Evolutionary conservation across 2,329 filamentous ascomycete genomes (phyloP), one percentile per base, ranked within the genome.

Genomic region (Hirsutella rhossiliensis): DNA sequence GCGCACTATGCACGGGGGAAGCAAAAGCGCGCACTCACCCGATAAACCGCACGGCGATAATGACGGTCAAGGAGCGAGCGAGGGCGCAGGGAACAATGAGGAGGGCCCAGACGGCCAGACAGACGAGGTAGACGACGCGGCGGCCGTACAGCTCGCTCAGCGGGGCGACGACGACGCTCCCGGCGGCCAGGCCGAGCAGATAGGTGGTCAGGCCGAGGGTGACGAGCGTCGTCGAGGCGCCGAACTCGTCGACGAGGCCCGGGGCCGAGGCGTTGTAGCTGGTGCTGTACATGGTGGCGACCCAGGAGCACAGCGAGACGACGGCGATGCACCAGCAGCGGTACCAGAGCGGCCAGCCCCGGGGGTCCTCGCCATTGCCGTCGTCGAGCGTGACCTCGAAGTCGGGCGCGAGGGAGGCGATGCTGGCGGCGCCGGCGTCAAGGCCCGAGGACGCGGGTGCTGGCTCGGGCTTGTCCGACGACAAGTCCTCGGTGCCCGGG

Each of bases 161-260:
- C 0, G 87, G 86, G 1, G 87, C 87, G 37, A 88, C 69, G 28
- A 92, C 64, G 46, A 92, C 64, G 30, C 77, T 81, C 1, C 87
- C 87, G 1, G 72, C 61, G 0, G 84, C 86, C 40, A 92, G 71
- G 5, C 87, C 87, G 20, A 87, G 59, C 9, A 92, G 70, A 56
- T 92, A 94, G 0, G 82, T 81, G 0, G 87, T 92, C 38, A 94
- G 68, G 5, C 87, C 87, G 3, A 92, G 65, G 0, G 85, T 84
- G 1, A 81, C 73, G n/a, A 82, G 61, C 0, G 76, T 78, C 30
- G 76, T 69, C 13, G 66, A 57, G 17, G 78, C 68, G 32, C 71
- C 63, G 52, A 87, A 90, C 42, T 86, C 80, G 13, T 69, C 59
- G 54, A 78, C 76, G 60, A 94, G 76, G 0, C 83, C 80, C 1